Percentiles rank a stretch among this genome's conserved stretches.
Conservation (phyloP, 768 basidiomycete genomes). For the Tulasnella sp. region DNA sequence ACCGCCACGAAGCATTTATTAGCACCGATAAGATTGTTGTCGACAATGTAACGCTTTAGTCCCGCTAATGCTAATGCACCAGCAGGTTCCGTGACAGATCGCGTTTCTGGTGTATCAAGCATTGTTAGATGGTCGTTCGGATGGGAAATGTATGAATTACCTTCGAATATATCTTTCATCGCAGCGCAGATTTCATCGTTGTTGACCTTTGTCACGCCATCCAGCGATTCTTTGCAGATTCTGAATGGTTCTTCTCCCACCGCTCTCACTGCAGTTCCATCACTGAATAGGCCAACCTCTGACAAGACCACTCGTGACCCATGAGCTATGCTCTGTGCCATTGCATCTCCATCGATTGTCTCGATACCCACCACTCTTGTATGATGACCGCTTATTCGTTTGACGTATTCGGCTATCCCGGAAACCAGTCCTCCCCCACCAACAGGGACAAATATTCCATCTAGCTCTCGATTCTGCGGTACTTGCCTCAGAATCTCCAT, state of each 20-base stretch:
- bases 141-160: slow-evolving; percentile 30
- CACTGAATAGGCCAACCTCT: slow-evolving; percentile 92
- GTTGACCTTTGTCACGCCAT: slow-evolving; percentile 69
- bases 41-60: slow-evolving; percentile 70
- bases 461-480: slow-evolving; percentile 44
- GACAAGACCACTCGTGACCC: slow-evolving; percentile 70
- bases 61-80: slow-evolving; percentile 90
- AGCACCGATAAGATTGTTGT: slow-evolving; percentile 68
- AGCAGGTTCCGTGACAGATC: slow-evolving; percentile 91
- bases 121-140: background rate
- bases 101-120: slow-evolving; percentile 55
- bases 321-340: slow-evolving; percentile 65
- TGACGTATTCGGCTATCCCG: slow-evolving; percentile 86
- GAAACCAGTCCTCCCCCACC: slow-evolving; percentile 87
- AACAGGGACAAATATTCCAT: slow-evolving; percentile 74
- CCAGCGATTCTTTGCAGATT: slow-evolving; percentile 74
- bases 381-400: slow-evolving; percentile 72
- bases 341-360: slow-evolving; percentile 88
- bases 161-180: slow-evolving; percentile 97
- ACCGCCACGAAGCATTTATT: slow-evolving; percentile 81
- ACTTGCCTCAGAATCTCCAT: slow-evolving; percentile 90
- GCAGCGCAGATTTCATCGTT: slow-evolving; percentile 97
- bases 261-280: slow-evolving; percentile 91
- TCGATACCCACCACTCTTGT: slow-evolving; percentile 83
- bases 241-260: slow-evolving; percentile 93